Base-by-base conservation (phyloP, 352 stramenopile species). In the Thraustotheca clavata region DNA sequence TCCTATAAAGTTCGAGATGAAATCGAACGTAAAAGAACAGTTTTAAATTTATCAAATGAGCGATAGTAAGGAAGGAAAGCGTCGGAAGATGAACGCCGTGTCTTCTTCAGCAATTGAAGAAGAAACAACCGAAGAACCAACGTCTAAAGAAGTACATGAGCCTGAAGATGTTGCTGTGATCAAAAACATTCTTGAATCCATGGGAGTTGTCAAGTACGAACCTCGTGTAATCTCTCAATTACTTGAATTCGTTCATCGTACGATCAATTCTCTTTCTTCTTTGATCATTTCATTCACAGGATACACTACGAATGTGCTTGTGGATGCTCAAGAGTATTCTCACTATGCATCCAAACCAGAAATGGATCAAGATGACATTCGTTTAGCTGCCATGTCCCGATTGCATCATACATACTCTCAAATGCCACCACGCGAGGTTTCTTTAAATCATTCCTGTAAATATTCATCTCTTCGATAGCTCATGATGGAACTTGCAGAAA, bases 401-500 rank as follows among this genome's bases (percentile, higher is more conserved):
- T 36, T 92, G 50, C 89, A 91, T 66, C 80, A 91, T 61, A 78
- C 88, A 49, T 88, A 93, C 55, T 74, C 79, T 26, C 79, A 86
- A 67, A 68, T 88, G 39, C 85, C 85, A 3, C 76, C 83, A 12
- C 77, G 81, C 39, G 83, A 92, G 71, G 84, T 90, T 34, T 9
- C 3, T 4, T 41, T 38, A 67, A 8, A 36, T 49, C 50, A 27
- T 40, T 31, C 6, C 68, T 63, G n/a, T 48, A 48, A 31, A 32
- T 66, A 7, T 36, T 9, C 0, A 29, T 38, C 16, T 4, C n/a
- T 26, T 43, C 31, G 26, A 12, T 52, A 93, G 83, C 52, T 94
- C 33, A 88, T 88, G 72, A 91, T 94, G 81, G 85, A 94, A 68
- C 61, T 94, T 38, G 85, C 85, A 2, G 79, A 94, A 31, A 91